Evolutionary conservation across 768 basidiomycete genomes (phyloP).

Genomic region (Amanita rimosa): DNA sequence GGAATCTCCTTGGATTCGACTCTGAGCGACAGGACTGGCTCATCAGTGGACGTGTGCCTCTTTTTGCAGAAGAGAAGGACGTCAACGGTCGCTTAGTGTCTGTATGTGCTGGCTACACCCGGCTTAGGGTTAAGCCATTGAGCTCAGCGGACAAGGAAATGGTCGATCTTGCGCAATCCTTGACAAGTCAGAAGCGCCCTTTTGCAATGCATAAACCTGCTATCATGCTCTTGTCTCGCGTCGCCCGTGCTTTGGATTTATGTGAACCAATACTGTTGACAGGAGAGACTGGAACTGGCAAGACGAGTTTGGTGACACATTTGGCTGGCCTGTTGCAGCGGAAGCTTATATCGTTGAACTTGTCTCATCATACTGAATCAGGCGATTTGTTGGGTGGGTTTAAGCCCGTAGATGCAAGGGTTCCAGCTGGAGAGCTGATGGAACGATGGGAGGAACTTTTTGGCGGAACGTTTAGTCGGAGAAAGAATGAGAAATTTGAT

Average conservation of each 20-base stretch:
- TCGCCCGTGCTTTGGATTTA: slow-evolving; percentile 60
- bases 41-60: slow-evolving; percentile 51
- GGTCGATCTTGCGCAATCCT: slow-evolving; percentile 1
- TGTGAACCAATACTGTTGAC: slow-evolving; percentile 83
- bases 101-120: slow-evolving; percentile 53
- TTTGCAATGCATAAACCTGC: slow-evolving; percentile 90
- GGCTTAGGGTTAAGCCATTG: slow-evolving; percentile 29
- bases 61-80: slow-evolving; percentile 58
- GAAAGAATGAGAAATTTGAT: slow-evolving; percentile 82
- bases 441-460: slow-evolving; percentile 73
- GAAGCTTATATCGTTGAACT: slow-evolving; percentile 78
- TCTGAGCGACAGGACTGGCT: slow-evolving; percentile 63
- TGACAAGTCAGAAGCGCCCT: slow-evolving; percentile 29
- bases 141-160: slow-evolving; percentile 12
- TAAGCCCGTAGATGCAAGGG: slow-evolving; percentile 85
- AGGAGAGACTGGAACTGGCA: slow-evolving; percentile 99
- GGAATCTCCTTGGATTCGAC: slow-evolving; percentile 54
- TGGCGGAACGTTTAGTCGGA: slow-evolving; percentile 76
- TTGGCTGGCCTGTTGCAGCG: slow-evolving; percentile 69
- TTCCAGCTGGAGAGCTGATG: slow-evolving; percentile 64
- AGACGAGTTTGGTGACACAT: slow-evolving; percentile 87
- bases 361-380: slow-evolving; percentile 94
- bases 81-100: slow-evolving; percentile 46
- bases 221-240: slow-evolving; percentile 64
- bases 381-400: slow-evolving; percentile 92